Conservation (phyloP, 208 protist species). For the Vickermania ingenoplastis region DNA sequence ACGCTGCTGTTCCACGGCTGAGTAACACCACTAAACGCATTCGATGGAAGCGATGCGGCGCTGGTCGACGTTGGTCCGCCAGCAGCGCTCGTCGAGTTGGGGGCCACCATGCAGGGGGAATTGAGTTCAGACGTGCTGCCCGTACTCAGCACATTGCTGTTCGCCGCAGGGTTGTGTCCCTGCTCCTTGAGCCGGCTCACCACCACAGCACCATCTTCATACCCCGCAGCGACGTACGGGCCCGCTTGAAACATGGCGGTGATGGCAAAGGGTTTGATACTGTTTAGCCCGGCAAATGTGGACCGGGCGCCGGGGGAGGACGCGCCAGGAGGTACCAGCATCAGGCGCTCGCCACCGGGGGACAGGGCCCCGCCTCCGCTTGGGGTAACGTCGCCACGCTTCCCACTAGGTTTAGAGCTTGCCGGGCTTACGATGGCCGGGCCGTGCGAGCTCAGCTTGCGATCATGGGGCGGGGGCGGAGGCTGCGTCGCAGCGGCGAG, state of each 20-base stretch:
- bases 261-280: neutral
- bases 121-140: neutral
- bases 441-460: neutral
- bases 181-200: neutral
- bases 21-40: neutral
- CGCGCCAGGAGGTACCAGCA: no score
- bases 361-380: neutral
- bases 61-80: no score
- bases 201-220: conserved; percentile 3
- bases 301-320: neutral
- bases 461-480: neutral
- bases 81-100: neutral
- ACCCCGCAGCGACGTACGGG: neutral
- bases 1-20: neutral
- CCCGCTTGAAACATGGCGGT: neutral
- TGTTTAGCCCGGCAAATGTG: neutral
- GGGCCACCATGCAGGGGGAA: neutral
- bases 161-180: neutral
- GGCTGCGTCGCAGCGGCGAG: neutral
- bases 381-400: neutral
- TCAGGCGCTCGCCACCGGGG: no score
- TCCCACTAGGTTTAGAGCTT: no score
- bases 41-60: no score
- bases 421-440: neutral
- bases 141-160: neutral